phyloP scores from a whole-genome alignment of 305 asterid species.

The Striga hermonthica region DNA sequence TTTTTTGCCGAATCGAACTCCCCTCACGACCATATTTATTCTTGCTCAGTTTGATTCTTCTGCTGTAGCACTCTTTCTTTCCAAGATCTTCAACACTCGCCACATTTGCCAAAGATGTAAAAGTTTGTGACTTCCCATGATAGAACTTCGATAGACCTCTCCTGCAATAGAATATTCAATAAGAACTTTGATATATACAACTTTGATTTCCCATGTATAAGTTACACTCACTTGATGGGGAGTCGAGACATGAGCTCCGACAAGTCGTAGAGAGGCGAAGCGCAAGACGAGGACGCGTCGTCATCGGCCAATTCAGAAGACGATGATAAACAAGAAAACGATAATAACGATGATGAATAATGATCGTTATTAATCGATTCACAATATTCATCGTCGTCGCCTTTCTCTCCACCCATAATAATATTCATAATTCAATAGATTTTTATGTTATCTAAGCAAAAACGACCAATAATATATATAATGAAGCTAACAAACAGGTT shows the following conservation, averaged over 20 bases:
- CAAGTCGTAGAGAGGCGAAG: slow-evolving; percentile 41
- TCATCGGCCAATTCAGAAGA: slow-evolving; percentile 34
- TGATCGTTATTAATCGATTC: too few species aligned
- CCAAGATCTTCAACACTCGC: slow-evolving; percentile 56
- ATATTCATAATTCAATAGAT: too few species aligned
- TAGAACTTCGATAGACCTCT: slow-evolving; percentile 61
- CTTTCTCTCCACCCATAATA: too few species aligned
- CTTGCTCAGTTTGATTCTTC: slow-evolving; percentile 51
- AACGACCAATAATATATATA: too few species aligned
- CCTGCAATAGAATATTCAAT: slow-evolving; percentile 32
- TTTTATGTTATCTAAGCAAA: too few species aligned
- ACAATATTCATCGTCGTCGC: too few species aligned
- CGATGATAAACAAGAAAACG: slow-evolving; percentile 22
- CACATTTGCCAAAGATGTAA: slow-evolving; percentile 46
- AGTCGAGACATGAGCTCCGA: slow-evolving; percentile 61
- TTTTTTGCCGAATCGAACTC: slow-evolving; percentile 36
- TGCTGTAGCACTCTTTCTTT: slow-evolving; percentile 43
- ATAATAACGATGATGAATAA: too few species aligned
- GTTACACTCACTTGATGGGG: slow-evolving; percentile 51
- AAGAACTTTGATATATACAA: too few species aligned
- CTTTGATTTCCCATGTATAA: too few species aligned
- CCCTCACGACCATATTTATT: slow-evolving; percentile 37
- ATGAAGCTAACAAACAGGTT: too few species aligned
- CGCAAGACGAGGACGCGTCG: slow-evolving; percentile 35
- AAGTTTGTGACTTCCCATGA: slow-evolving; percentile 56